Percentiles rank a stretch among this genome's conserved stretches.
These are phyloP conservation scores for Phylloporus sp. DNA, from an alignment of 768 basidiomycete species.

Conservation along the genomic window DNA sequence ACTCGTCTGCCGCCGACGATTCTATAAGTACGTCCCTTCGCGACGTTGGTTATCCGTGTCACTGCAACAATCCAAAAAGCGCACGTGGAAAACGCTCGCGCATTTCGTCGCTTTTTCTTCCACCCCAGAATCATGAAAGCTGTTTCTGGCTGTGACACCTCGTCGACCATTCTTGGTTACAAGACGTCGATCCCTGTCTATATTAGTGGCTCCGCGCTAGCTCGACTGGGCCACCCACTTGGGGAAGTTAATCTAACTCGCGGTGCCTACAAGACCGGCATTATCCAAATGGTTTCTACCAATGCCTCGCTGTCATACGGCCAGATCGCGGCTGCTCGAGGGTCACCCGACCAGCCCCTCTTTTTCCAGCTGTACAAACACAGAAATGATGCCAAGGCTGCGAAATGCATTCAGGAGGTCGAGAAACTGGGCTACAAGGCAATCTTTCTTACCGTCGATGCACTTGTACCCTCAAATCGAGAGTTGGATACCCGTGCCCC, in stretches of 20 bases:
- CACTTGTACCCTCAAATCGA: constrained; percentile 76
- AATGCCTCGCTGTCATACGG: constrained; percentile 68
- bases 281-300: constrained; percentile 84
- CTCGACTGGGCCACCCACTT: constrained; percentile 84
- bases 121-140: constrained; percentile 74
- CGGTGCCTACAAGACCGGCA: constrained; percentile 58
- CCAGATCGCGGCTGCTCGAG: constrained; percentile 55
- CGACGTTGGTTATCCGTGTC: constrained; percentile 12
- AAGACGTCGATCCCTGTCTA: constrained; percentile 75
- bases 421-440: constrained; percentile 77
- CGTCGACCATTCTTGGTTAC: constrained; percentile 71
- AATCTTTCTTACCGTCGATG: constrained; percentile 90
- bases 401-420: constrained; percentile 65
- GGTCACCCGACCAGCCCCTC: constrained; percentile 53
- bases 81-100: constrained; percentile 64
- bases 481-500: constrained; percentile 68
- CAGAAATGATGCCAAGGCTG: constrained; percentile 59
- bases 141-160: constrained; percentile 61
- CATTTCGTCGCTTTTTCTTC: constrained; percentile 87
- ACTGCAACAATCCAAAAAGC: constrained; percentile 36
- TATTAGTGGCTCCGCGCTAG: constrained; percentile 78
- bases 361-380: constrained; percentile 91
- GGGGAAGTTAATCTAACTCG: constrained; percentile 82
- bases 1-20: constrained; percentile 84
- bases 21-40: constrained; percentile 57